phyloP scores from a whole-genome alignment of 176 grass and related monocot species.

The Musa itinerans region DNA sequence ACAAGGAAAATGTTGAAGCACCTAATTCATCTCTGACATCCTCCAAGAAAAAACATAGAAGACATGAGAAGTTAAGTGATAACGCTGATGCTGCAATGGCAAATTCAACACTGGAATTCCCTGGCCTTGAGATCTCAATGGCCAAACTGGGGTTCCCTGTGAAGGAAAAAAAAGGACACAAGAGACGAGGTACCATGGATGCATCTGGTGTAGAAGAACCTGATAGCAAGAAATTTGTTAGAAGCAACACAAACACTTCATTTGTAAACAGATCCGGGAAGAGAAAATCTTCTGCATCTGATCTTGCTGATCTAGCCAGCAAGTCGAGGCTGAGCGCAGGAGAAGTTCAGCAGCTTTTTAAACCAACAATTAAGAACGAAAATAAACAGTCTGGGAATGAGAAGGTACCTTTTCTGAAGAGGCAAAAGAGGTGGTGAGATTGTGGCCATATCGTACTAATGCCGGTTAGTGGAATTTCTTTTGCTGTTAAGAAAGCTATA shows the following conservation, averaged over 20 bases:
- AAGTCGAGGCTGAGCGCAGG: conserved; percentile 56
- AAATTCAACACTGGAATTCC: not conserved
- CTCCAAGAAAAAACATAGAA: conserved; percentile 30
- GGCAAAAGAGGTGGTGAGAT: conserved; percentile 11
- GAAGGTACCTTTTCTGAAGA: conserved; percentile 14
- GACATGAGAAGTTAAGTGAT: conserved; percentile 21
- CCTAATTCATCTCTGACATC: conserved; percentile 25
- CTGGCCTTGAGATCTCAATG: conserved; percentile 19
- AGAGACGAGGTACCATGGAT: conserved; percentile 13
- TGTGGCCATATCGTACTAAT: not conserved
- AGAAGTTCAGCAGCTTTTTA: conserved; percentile 63
- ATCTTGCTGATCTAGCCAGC: conserved; percentile 68
- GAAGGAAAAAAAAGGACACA: conserved; percentile 7
- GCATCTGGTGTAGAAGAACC: conserved; percentile 20
- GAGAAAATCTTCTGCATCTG: conserved; percentile 32
- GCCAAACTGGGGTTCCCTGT: conserved; percentile 17
- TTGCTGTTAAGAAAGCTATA: not conserved
- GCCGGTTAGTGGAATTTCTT: not conserved
- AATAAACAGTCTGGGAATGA: conserved; percentile 10
- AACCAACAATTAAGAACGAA: conserved; percentile 39
- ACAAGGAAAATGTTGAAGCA: conserved; percentile 11
- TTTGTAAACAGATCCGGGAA: conserved; percentile 46
- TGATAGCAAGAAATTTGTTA: conserved; percentile 34
- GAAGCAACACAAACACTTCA: conserved; percentile 21
- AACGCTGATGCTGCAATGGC: conserved; percentile 10